Conservation (phyloP, 2,329 filamentous ascomycete species). For the Colletotrichum sp. region DNA sequence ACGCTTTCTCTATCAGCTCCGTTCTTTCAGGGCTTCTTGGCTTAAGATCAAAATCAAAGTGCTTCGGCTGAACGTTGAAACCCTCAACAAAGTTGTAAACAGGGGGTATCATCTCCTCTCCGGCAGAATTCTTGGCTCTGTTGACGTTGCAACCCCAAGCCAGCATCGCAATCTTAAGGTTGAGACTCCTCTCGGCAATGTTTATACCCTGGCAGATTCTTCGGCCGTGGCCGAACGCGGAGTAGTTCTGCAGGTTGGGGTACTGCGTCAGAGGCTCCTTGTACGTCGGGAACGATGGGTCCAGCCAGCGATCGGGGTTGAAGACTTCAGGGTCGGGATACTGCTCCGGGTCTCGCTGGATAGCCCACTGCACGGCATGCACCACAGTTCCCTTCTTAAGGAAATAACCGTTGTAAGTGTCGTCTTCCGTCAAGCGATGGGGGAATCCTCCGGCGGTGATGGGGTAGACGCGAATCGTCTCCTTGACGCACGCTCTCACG, state of each 20-base stretch:
- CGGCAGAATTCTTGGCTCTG: constrained; percentile 27
- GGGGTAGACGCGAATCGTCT: constrained; percentile 56
- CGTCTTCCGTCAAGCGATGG: constrained; percentile 54
- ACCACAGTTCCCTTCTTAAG: constrained; percentile 56
- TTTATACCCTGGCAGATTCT: constrained; percentile 50
- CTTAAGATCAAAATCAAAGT: constrained; percentile 5
- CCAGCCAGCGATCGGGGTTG: constrained; percentile 43
- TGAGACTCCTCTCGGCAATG: constrained; percentile 45
- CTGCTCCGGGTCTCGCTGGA: constrained; percentile 45
- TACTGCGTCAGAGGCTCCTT: constrained; percentile 40
- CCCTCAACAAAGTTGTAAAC: constrained; percentile 11
- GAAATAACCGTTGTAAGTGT: constrained; percentile 56
- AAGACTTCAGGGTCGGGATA: constrained; percentile 44
- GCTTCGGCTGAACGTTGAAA: constrained; percentile 16
- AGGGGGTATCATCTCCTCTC: constrained; percentile 18
- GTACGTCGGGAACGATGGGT: constrained; percentile 41
- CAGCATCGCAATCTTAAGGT: constrained; percentile 42
- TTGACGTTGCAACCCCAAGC: constrained; percentile 40
- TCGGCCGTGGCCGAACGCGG: constrained; percentile 59
- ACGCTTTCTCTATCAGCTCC: constrained; percentile 6
- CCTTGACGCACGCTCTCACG: constrained; percentile 41
- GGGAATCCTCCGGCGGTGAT: constrained; percentile 49
- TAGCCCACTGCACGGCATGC: constrained; percentile 56
- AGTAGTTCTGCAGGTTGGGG: constrained; percentile 44
- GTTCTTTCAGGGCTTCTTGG: not conserved